phyloP scores from a whole-genome alignment of 306 rosid species.

The Datisca glomerata region DNA sequence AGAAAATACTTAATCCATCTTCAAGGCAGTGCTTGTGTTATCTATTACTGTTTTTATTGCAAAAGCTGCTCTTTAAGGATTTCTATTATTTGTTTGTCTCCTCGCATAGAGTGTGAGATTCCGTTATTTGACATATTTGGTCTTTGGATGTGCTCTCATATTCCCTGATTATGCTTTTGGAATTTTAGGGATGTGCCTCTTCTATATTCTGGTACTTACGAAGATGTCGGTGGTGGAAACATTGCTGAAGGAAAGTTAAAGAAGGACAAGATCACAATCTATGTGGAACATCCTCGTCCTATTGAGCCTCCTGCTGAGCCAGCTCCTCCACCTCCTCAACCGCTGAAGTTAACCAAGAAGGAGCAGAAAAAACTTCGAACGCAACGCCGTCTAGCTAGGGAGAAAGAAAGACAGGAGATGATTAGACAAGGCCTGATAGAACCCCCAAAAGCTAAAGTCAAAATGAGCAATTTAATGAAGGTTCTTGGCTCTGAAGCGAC shows the following conservation, averaged over 20 bases:
- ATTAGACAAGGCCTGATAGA: conserved; percentile 89
- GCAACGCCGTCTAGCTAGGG: conserved; percentile 78
- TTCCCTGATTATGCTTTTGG: too few relatives aligned
- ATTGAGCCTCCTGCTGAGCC: conserved; percentile 97
- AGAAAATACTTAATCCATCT: too few relatives aligned
- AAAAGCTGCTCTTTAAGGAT: too few relatives aligned
- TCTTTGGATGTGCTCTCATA: too few relatives aligned
- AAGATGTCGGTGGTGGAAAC: conserved; percentile 28
- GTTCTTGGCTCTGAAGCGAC: conserved; percentile 98
- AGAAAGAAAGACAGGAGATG: conserved; percentile 95
- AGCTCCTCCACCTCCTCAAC: conserved; percentile 98
- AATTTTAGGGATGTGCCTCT: conserved; percentile 58
- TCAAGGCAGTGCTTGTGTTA: too few relatives aligned
- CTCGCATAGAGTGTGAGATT: too few relatives aligned
- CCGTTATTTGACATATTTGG: too few relatives aligned
- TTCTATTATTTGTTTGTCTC: too few relatives aligned
- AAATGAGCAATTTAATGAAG: conserved; percentile 89
- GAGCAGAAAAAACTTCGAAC: conserved; percentile 96
- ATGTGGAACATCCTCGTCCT: conserved; percentile 93
- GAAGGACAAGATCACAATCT: conserved; percentile 58
- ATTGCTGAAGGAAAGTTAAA: conserved; percentile 38
- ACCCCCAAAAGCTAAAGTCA: conserved; percentile 90
- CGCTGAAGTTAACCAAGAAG: conserved; percentile 83
- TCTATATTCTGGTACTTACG: conserved; percentile 54
- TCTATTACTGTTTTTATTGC: too few relatives aligned